Evolutionary conservation across 2,329 filamentous ascomycete species (phyloP), one percentile per base, ranked within the genome.

Genomic region (Knufia fluminis): DNA sequence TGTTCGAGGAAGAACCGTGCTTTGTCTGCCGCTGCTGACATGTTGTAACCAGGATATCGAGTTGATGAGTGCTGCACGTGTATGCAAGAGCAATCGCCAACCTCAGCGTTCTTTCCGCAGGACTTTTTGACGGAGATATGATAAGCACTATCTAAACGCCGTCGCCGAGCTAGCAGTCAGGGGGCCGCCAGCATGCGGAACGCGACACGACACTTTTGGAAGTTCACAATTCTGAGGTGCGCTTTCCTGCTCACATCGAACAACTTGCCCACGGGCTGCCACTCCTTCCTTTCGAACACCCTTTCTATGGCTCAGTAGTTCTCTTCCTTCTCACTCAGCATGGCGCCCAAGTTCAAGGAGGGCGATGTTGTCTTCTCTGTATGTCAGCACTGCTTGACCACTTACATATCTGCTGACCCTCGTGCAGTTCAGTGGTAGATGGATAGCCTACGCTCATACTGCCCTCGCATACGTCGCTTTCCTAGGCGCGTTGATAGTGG

Each of bases 1-100:
- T 91, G 85, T 72, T 98, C 92, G 56, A 97, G 78, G 68, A 86
- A 96, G 70, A 91, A 97, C 51, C 91, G 86, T 49, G 91, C 92
- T 70, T 96, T 97, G 63, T 97, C 92, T 55, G 86, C 84, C 51
- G 92, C 83, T 36, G 81, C 84, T 1, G 89, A 79, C 88, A 95
- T 94, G 52, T 46, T 61, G 62, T 61, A 51, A 41, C 48, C 38
- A 4, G n/a, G 41, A 7, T n/a, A 24, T 17, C 35, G 2, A 10
- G 31, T 17, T 20, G 17, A 10, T 19, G 39, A 26, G 16, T 42
- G n/a, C n/a, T n/a, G n/a, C n/a, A n/a, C n/a, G n/a, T n/a, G n/a
- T n/a, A n/a, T n/a, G n/a, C n/a, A n/a, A n/a, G n/a, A n/a, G n/a
- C n/a, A n/a, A n/a, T n/a, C n/a, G n/a, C n/a, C n/a, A n/a, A n/a